A percentile compares a stretch with the other conserved stretches of the same genome.
Conservation (phyloP, 2,329 filamentous ascomycete genomes). For the Colletotrichum phormii region DNA sequence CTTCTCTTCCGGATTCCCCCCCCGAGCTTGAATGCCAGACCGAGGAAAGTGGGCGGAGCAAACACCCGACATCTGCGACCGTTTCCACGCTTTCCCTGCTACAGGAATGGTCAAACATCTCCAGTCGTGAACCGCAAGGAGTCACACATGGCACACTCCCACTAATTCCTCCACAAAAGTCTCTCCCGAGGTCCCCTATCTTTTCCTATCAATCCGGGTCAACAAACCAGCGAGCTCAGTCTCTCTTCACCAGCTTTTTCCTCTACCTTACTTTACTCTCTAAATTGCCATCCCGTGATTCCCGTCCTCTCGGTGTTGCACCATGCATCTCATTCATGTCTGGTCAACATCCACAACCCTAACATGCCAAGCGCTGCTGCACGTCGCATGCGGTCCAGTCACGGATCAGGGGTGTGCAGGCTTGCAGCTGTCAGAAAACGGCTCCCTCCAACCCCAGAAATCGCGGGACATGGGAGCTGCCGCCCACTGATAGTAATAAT, state of each 20-base stretch:
- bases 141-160: background rate
- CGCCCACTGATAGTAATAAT: background rate
- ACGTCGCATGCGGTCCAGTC: background rate
- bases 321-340: background rate
- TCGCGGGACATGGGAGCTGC: constrained; percentile 8
- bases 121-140: background rate
- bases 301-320: too few species aligned
- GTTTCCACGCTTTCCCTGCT: background rate
- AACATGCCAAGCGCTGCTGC: background rate
- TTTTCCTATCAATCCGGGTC: background rate
- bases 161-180: background rate
- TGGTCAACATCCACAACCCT: background rate
- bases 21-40: background rate
- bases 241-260: background rate
- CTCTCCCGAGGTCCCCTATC: background rate
- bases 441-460: background rate
- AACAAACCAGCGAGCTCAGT: background rate
- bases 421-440: background rate
- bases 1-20: background rate
- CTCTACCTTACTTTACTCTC: background rate
- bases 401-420: background rate
- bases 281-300: background rate
- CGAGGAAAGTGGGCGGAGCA: constrained; percentile 22
- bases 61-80: constrained; percentile 8
- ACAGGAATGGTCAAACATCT: too few species aligned